Percentiles rank a stretch among this genome's conserved stretches.
Conservation (phyloP, 139 green algal species). For the Coelastrella sp. region DNA sequence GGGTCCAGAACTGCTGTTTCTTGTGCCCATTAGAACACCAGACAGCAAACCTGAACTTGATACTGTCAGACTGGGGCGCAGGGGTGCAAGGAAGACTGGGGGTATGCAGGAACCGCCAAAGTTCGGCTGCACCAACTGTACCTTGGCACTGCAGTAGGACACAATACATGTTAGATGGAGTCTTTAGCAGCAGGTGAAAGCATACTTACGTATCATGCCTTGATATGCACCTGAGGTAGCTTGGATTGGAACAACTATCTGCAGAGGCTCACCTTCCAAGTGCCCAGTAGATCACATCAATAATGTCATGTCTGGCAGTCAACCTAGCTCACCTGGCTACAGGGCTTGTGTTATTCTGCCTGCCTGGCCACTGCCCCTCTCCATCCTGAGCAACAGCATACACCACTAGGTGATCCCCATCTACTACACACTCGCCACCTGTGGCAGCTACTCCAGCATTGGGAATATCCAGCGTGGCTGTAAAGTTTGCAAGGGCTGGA, state of each 20-base stretch:
- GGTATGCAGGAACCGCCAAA: slow-evolving; percentile 15
- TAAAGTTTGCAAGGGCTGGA: slow-evolving; percentile 56
- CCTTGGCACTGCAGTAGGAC: not conserved
- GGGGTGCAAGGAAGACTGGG: slow-evolving; percentile 8
- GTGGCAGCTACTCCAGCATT: not conserved
- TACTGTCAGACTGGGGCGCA: slow-evolving; percentile 33
- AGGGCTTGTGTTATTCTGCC: slow-evolving; percentile 57
- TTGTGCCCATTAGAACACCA: slow-evolving; percentile 10
- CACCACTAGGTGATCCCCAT: slow-evolving; percentile 45
- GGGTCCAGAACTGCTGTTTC: not conserved
- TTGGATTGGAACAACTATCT: no score
- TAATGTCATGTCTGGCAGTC: no score
- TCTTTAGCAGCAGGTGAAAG: no score
- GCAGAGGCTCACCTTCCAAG: no score
- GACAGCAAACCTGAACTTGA: not conserved
- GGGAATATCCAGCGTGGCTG: slow-evolving; percentile 23
- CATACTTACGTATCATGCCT: no score
- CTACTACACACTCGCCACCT: slow-evolving; percentile 49
- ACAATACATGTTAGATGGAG: not conserved
- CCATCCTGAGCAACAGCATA: slow-evolving; percentile 59
- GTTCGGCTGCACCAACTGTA: slow-evolving; percentile 3
- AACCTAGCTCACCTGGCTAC: slow-evolving; percentile 50
- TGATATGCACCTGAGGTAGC: no score
- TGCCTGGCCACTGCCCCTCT: slow-evolving; percentile 47
- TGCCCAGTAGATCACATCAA: no score